phyloP scores from a whole-genome alignment of 345 rosid genomes.

The Dipteronia sinensis region DNA sequence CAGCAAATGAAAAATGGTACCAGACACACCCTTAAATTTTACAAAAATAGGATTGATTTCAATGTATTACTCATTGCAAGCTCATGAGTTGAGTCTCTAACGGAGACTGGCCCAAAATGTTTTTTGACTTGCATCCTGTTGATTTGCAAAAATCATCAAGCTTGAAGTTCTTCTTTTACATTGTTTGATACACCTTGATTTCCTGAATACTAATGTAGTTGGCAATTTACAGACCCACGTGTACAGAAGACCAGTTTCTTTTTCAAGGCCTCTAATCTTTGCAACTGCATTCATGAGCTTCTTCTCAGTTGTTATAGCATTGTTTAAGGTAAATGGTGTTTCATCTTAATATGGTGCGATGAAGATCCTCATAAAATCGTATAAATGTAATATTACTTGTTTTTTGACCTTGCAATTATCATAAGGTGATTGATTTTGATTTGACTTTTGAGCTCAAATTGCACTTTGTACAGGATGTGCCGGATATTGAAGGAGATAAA shows the following conservation, averaged over 20 bases:
- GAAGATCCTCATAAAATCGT: background rate
- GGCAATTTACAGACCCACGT: conserved; percentile 68
- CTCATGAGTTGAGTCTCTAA: background rate
- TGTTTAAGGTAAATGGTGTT: conserved; percentile 70
- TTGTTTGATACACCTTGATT: background rate
- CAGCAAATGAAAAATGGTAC: too few species aligned
- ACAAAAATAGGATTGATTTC: background rate
- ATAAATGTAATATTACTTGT: background rate
- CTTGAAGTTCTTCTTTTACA: conserved; percentile 1
- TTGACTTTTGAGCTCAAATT: conserved; percentile 4
- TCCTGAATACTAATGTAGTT: conserved; percentile 17
- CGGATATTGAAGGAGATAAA: conserved; percentile 96
- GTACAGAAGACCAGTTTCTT: conserved; percentile 56
- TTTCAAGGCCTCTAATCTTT: conserved; percentile 79
- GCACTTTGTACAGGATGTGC: conserved; percentile 68
- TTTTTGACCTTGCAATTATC: background rate
- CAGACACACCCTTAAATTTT: background rate
- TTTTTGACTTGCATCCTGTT: background rate
- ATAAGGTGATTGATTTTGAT: background rate
- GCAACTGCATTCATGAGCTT: conserved; percentile 98
- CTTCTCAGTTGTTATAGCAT: conserved; percentile 91
- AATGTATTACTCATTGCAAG: background rate
- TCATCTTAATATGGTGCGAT: background rate
- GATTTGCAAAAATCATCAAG: background rate
- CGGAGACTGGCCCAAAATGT: background rate